Conservation (phyloP, 129 eudicot species). For the Scalesia atractyloides region DNA sequence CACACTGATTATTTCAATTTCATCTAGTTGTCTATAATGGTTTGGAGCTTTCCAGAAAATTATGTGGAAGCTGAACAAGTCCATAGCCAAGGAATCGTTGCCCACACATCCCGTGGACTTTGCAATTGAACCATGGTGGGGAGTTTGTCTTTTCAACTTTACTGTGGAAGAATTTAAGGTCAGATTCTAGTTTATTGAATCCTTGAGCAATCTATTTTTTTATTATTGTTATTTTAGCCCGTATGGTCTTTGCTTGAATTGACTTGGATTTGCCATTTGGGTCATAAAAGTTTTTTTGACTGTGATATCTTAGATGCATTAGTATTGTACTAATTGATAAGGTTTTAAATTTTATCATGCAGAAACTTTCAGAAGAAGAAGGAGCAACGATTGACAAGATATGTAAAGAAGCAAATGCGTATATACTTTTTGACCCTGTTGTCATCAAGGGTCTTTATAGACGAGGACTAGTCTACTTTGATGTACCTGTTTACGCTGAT, state of each 20-base stretch:
- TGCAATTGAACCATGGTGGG: constrained; percentile 99
- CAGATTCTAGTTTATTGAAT: constrained; percentile 31
- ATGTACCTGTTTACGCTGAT: constrained; percentile 94
- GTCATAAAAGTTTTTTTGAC: background rate
- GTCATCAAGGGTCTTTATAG: constrained; percentile 80
- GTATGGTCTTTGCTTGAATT: background rate
- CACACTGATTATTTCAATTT: constrained; percentile 19
- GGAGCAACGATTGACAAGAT: constrained; percentile 94
- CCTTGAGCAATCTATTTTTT: background rate
- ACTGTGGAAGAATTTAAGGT: constrained; percentile 98
- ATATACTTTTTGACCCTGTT: constrained; percentile 79
- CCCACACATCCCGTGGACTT: constrained; percentile 94
- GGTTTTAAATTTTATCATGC: constrained; percentile 8
- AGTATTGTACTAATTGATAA: constrained; percentile 11
- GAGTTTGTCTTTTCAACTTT: constrained; percentile 94
- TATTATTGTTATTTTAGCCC: too few relatives aligned
- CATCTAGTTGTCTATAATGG: constrained; percentile 20
- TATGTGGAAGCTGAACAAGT: constrained; percentile 99
- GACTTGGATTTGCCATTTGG: background rate
- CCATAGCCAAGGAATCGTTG: constrained; percentile 94
- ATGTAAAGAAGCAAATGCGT: constrained; percentile 95
- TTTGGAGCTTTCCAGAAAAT: constrained; percentile 79
- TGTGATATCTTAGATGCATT: background rate
- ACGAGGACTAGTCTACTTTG: constrained; percentile 91
- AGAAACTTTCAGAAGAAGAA: constrained; percentile 99